These are phyloP conservation scores for Kwoniella botswanensis DNA, from an alignment of 768 basidiomycete species.

Conservation along the genomic window DNA sequence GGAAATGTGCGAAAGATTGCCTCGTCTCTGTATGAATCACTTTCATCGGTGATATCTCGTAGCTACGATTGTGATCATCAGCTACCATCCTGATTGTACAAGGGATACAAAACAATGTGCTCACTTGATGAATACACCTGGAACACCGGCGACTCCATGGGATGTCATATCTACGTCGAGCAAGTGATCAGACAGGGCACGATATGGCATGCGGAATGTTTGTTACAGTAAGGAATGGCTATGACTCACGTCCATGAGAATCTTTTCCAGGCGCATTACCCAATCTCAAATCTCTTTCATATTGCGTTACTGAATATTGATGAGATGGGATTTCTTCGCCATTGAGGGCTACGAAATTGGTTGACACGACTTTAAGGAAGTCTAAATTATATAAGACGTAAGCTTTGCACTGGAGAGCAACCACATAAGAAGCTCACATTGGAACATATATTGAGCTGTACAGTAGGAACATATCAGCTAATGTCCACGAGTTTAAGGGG, in stretches of 20 bases:
- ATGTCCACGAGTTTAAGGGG: not conserved
- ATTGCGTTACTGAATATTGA: slow-evolving; percentile 94
- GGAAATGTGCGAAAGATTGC: slow-evolving; percentile 96
- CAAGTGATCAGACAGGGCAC: not conserved
- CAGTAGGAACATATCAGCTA: not conserved
- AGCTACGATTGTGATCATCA: slow-evolving; percentile 68
- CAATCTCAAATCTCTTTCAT: slow-evolving; percentile 84
- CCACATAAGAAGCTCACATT: slow-evolving; percentile 39
- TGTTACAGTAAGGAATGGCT: not conserved
- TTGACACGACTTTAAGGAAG: slow-evolving; percentile 98
- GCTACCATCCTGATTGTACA: too few relatives aligned
- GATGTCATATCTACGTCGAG: slow-evolving; percentile 50
- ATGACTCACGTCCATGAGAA: slow-evolving; percentile 56
- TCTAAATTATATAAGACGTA: slow-evolving; percentile 60
- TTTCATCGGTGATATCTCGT: slow-evolving; percentile 95
- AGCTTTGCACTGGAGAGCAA: too few relatives aligned
- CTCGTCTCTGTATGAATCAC: slow-evolving; percentile 88
- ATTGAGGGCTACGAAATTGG: slow-evolving; percentile 84
- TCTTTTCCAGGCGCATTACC: slow-evolving; percentile 61
- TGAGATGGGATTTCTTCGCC: slow-evolving; percentile 82
- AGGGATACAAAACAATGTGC: not conserved
- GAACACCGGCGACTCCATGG: slow-evolving; percentile 50
- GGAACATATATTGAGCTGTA: slow-evolving; percentile 83
- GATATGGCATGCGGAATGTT: not conserved
- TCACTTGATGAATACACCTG: slow-evolving; percentile 53